A percentile compares a stretch with the other conserved stretches of the same genome.
Conservation (phyloP, 176 grass and related monocot genomes). For the maize (Zea mays) region Zm-B73-REFERENCE-NAM-5.0 NC_050100.1:8866001-8866500, state of each 20-base stretch:
- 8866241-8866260: slow-evolving; percentile 50
- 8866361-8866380: slow-evolving; percentile 48
- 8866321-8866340: neutral
- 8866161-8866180: slow-evolving; percentile 29
- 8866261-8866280: slow-evolving; percentile 39
- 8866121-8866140: slow-evolving; percentile 37
- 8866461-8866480: neutral
- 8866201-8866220: slow-evolving; percentile 6
- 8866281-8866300: slow-evolving; percentile 34
- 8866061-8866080: slow-evolving; percentile 34
- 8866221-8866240: slow-evolving; percentile 31
- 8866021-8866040: slow-evolving; percentile 46
- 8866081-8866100: slow-evolving; percentile 64
- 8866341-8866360: slow-evolving; percentile 40
- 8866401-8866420: slow-evolving; percentile 49
- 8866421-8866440: slow-evolving; percentile 44
- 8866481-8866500: slow-evolving; percentile 49
- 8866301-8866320: slow-evolving; percentile 25
- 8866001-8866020: slow-evolving; percentile 42
- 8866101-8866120: slow-evolving; percentile 38
- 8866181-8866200: slow-evolving; percentile 40
- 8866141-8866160: slow-evolving; percentile 34
- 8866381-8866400: slow-evolving; percentile 44
- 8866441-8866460: slow-evolving; percentile 14
- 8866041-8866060: slow-evolving; percentile 42